Percentiles rank a stretch among this genome's conserved stretches.
phyloP scores from a whole-genome alignment of 306 rosid species.

The Canavalia gladiata region DNA sequence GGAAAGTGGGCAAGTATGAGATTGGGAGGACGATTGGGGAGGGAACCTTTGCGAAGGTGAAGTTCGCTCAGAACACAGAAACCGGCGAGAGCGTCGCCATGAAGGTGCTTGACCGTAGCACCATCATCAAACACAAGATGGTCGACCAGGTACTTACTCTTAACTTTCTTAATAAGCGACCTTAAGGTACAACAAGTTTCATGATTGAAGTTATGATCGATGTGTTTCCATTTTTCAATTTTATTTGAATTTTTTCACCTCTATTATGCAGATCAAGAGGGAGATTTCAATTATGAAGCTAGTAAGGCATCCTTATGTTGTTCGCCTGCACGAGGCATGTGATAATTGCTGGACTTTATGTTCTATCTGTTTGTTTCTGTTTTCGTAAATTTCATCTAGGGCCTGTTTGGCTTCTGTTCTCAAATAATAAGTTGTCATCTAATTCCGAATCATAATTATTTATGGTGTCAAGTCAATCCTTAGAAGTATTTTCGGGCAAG shows the following conservation, averaged over 20 bases:
- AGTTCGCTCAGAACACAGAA: conserved; percentile 93
- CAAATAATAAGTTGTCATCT: background rate
- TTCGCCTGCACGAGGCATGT: conserved; percentile 85
- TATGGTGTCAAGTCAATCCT: background rate
- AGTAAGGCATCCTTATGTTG: conserved; percentile 88
- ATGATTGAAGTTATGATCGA: background rate
- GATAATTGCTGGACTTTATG: background rate
- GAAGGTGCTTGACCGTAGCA: conserved; percentile 88
- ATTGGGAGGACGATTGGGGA: conserved; percentile 92
- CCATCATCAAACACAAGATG: conserved; percentile 94
- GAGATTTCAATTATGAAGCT: conserved; percentile 95
- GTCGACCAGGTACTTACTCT: conserved; percentile 59
- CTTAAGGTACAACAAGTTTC: background rate
- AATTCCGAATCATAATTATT: conserved; percentile 18
- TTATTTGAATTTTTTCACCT: background rate
- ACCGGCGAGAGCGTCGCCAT: conserved; percentile 95
- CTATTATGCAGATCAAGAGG: conserved; percentile 80
- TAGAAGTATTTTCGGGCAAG: conserved; percentile 1
- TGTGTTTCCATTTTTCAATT: background rate
- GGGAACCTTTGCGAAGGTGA: conserved; percentile 91
- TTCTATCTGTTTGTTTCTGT: background rate
- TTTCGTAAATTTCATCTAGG: background rate
- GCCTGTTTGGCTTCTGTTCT: background rate
- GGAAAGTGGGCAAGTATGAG: conserved; percentile 94
- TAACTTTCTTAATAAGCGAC: background rate